phyloP scores from a whole-genome alignment of 345 rosid species.

The Acer campestre region DNA sequence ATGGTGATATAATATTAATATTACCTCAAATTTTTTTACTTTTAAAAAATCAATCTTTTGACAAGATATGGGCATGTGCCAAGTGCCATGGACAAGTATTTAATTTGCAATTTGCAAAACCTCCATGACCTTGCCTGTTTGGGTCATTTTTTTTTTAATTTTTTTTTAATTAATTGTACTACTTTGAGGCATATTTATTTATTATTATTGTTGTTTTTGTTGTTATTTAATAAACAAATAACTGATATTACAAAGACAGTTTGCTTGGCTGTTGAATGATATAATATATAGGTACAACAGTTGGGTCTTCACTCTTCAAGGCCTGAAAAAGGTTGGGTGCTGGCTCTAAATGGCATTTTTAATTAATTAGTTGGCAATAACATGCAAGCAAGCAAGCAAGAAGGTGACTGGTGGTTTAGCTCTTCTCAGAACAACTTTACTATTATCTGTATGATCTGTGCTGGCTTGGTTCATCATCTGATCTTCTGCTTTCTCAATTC shows the following conservation, averaged over 20 bases:
- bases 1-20: too few relatives aligned
- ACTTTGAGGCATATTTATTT: background rate
- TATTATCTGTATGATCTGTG: slow-evolving; percentile 45
- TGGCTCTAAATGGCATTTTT: too few relatives aligned
- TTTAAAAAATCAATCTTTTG: too few relatives aligned
- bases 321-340: slow-evolving; percentile 16
- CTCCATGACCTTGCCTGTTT: too few relatives aligned
- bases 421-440: slow-evolving; percentile 59
- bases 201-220: too few relatives aligned
- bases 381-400: slow-evolving; percentile 17
- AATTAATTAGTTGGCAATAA: slow-evolving; percentile 27
- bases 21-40: too few relatives aligned
- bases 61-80: too few relatives aligned
- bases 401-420: slow-evolving; percentile 26
- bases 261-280: slow-evolving; percentile 67
- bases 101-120: too few relatives aligned
- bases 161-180: too few relatives aligned
- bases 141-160: too few relatives aligned
- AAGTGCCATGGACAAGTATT: too few relatives aligned
- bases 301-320: slow-evolving; percentile 30
- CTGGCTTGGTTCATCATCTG: slow-evolving; percentile 37
- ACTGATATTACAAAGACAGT: slow-evolving; percentile 64
- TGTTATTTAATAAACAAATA: slow-evolving; percentile 9
- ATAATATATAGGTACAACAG: slow-evolving; percentile 31
- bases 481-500: background rate